These are phyloP conservation scores for Cutaneotrichosporon cutaneum DNA, from an alignment of 1,284 basidiomycete species.

Conservation along the genomic window DNA sequence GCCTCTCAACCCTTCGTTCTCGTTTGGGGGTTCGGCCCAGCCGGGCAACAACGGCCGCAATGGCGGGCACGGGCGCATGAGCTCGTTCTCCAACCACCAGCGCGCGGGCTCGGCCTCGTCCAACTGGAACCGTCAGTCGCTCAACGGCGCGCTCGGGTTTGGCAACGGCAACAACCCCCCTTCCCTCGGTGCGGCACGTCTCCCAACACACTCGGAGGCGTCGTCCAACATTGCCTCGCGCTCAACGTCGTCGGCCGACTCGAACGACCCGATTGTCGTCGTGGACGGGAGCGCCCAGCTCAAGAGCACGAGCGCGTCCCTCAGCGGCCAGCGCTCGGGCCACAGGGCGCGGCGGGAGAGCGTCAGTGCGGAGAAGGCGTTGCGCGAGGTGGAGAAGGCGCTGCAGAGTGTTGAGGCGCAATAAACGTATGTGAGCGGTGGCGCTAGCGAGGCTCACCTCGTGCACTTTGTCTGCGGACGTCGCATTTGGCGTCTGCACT, in stretches of 20 bases:
- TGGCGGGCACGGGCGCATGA: constrained; percentile 18
- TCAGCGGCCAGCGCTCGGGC: constrained; percentile 9
- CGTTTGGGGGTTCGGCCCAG: constrained; percentile 21
- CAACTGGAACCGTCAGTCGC: constrained; percentile 34
- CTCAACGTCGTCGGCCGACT: constrained; percentile 28
- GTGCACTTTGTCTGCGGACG: neutral
- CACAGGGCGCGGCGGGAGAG: constrained; percentile 40
- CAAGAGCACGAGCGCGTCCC: constrained; percentile 19
- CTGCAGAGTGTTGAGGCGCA: constrained; percentile 57
- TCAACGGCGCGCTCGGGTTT: constrained; percentile 33
- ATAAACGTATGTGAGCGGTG: neutral
- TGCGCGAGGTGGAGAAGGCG: constrained; percentile 71
- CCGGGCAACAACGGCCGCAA: constrained; percentile 13
- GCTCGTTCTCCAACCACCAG: constrained; percentile 25
- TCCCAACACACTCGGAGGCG: constrained; percentile 46
- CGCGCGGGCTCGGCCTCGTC: constrained; percentile 39
- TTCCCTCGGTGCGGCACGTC: constrained; percentile 23
- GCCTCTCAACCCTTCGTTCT: constrained; percentile 31
- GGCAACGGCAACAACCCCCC: constrained; percentile 25
- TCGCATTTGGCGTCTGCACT: neutral
- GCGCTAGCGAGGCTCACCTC: neutral
- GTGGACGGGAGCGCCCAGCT: constrained; percentile 28
- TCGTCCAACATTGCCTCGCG: constrained; percentile 30
- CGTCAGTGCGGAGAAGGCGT: constrained; percentile 60
- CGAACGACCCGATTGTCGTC: constrained; percentile 32